Percentiles rank a stretch among this genome's conserved stretches.
Evolutionary conservation across 2,329 filamentous ascomycete species (phyloP).

Genomic region (Alternaria rosae): DNA sequence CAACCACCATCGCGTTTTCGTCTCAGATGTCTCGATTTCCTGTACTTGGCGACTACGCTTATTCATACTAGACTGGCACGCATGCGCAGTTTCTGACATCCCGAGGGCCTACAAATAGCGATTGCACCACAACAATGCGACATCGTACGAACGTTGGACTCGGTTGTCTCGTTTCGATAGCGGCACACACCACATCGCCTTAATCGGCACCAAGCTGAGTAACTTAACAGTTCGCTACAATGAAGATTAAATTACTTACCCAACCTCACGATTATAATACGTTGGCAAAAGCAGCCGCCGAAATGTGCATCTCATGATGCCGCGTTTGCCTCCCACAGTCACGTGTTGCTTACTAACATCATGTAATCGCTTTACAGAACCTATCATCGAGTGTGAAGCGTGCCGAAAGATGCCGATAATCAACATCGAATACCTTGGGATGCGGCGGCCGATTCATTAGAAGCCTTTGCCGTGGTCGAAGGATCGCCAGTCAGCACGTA

Average conservation of each 20-base stretch:
- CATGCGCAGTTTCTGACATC: not conserved
- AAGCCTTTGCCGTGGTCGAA: too few species aligned
- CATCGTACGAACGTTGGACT: not conserved
- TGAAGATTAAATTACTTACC: not conserved
- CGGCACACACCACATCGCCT: not conserved
- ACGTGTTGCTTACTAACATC: not conserved
- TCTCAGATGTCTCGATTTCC: not conserved
- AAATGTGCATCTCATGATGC: not conserved
- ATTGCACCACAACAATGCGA: not conserved
- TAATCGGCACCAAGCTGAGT: not conserved
- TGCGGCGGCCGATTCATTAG: not conserved
- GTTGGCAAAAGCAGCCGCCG: not conserved
- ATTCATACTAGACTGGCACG: rapidly evolving
- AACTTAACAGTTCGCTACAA: not conserved
- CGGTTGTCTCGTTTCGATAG: not conserved
- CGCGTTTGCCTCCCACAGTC: not conserved
- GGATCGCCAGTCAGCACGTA: not conserved
- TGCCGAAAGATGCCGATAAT: not conserved
- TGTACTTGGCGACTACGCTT: not conserved
- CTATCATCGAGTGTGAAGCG: not conserved
- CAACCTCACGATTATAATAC: not conserved
- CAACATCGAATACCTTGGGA: not conserved
- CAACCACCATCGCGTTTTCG: not conserved
- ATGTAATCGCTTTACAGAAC: not conserved
- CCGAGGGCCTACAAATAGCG: not conserved